Conservation (phyloP, 441 rosid genomes). For the Mallotus japonicus region DNA sequence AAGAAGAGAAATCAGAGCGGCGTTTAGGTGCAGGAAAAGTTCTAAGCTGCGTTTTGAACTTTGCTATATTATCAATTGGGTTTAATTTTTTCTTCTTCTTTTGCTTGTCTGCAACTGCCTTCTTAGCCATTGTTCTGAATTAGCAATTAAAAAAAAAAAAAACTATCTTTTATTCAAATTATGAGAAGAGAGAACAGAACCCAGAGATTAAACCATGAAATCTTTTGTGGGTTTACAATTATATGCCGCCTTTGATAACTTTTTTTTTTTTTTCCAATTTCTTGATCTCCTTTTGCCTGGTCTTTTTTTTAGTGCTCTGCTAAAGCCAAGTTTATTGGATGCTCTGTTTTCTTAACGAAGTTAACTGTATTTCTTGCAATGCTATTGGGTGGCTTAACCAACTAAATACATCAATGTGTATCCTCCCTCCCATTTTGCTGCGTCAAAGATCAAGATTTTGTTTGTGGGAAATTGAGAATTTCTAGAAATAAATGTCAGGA, state of each 20-base stretch:
- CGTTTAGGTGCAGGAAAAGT: constrained; percentile 27
- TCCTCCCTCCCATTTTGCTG: too few species aligned
- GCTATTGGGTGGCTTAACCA: neutral
- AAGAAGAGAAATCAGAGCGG: constrained; percentile 32
- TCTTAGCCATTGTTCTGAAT: constrained; percentile 17
- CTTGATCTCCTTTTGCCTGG: too few species aligned
- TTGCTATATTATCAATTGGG: constrained; percentile 22
- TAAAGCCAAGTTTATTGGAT: neutral
- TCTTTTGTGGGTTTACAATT: neutral
- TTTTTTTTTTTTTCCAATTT: too few species aligned
- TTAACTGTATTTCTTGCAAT: constrained; percentile 4
- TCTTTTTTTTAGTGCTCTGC: neutral
- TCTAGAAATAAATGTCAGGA: too few species aligned
- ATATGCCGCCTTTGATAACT: constrained; percentile 8
- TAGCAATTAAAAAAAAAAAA: neutral
- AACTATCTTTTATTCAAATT: neutral
- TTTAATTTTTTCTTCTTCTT: constrained; percentile 5
- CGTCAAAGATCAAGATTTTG: too few species aligned
- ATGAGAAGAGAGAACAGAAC: neutral
- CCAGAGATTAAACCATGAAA: neutral
- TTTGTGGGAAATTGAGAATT: too few species aligned
- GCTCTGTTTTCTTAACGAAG: constrained; percentile 4
- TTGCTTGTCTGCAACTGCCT: neutral
- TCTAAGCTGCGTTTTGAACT: constrained; percentile 22
- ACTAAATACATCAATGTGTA: too few species aligned